Percentiles rank a stretch among this genome's conserved stretches.
phyloP scores from a whole-genome alignment of 2,329 filamentous ascomycete species.

The Diaporthe eres region DNA sequence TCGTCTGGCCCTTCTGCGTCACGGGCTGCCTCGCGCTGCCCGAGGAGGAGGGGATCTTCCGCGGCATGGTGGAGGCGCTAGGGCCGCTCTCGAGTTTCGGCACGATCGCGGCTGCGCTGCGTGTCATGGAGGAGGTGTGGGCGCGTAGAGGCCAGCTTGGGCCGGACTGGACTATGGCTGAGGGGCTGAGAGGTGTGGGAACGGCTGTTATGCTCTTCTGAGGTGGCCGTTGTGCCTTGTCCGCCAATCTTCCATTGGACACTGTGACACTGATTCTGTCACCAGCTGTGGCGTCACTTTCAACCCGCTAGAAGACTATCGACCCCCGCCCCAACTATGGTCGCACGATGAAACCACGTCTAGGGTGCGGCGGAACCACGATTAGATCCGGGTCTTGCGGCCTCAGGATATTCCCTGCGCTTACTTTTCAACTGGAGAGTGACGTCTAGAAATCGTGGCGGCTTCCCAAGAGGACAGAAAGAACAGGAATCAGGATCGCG shows the following conservation, averaged over 20 bases:
- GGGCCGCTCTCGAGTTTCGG: constrained; percentile 62
- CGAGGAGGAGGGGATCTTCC: constrained; percentile 58
- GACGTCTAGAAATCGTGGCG: neutral
- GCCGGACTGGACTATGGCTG: constrained; percentile 51
- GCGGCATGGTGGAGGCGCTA: constrained; percentile 56
- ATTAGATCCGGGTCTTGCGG: neutral
- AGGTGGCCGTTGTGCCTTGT: neutral
- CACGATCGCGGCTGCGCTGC: constrained; percentile 58
- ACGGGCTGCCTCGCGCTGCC: constrained; percentile 55
- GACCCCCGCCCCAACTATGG: too few relatives aligned
- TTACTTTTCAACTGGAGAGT: neutral
- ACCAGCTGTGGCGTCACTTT: neutral
- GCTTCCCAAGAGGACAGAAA: too few relatives aligned
- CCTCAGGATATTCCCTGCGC: neutral
- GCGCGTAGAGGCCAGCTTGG: constrained; percentile 46
- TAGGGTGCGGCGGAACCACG: neutral
- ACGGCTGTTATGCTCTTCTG: constrained; percentile 56
- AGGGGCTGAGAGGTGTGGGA: constrained; percentile 56
- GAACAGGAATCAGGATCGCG: too few relatives aligned
- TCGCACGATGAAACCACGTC: neutral
- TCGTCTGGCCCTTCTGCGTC: constrained; percentile 55
- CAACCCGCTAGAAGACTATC: neutral
- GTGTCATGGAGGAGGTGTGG: constrained; percentile 64
- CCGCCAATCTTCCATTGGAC: neutral
- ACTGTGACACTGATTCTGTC: neutral